Evolutionary conservation across 169 alveolate species (phyloP).

Genomic region (Plasmodium berghei): DNA sequence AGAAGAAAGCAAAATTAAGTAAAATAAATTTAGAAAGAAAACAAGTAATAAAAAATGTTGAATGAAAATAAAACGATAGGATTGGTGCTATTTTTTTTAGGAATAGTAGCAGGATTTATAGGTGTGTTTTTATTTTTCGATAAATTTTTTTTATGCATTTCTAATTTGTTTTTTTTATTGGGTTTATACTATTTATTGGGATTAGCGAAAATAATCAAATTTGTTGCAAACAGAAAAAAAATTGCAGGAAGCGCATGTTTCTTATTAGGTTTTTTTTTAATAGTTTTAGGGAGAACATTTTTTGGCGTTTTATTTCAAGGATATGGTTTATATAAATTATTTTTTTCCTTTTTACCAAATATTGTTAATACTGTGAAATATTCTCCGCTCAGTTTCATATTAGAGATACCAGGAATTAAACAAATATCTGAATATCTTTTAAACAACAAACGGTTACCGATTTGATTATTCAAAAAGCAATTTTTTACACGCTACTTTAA

Average conservation of each 20-base stretch:
- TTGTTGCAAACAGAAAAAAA: constrained; percentile 76
- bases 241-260: constrained; percentile 78
- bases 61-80: constrained; percentile 61
- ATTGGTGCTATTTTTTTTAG: constrained; percentile 52
- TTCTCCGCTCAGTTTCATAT: constrained; percentile 77
- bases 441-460: constrained; percentile 46
- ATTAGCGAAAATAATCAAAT: constrained; percentile 78
- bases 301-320: constrained; percentile 79
- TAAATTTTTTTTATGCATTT: constrained; percentile 76
- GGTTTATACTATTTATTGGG: constrained; percentile 83
- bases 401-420: constrained; percentile 61
- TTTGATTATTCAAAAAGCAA: background rate
- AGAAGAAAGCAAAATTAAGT: background rate
- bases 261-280: constrained; percentile 74
- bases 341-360: constrained; percentile 83
- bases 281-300: constrained; percentile 65
- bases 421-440: constrained; percentile 28
- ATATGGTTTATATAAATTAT: constrained; percentile 79
- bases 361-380: constrained; percentile 77
- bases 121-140: constrained; percentile 80
- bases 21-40: background rate
- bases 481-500: background rate
- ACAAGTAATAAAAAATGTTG: constrained; percentile 33
- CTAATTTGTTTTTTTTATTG: constrained; percentile 77
- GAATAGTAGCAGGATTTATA: constrained; percentile 63